phyloP scores from a whole-genome alignment of 2,329 filamentous ascomycete species.

The Blumeriella jaapii region DNA sequence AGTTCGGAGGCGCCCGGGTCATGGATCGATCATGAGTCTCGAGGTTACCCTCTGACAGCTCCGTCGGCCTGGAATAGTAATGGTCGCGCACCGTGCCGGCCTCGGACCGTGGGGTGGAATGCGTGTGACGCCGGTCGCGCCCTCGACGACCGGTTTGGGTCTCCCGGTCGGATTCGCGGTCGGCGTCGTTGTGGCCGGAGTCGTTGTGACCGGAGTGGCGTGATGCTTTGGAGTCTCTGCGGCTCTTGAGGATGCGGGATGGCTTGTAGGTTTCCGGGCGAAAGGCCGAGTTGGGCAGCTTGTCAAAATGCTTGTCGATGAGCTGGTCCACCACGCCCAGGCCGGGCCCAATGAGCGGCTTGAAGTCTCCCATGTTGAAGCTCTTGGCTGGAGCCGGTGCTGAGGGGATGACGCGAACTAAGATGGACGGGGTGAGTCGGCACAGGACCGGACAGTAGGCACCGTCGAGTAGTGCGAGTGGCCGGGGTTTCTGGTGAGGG shows the following conservation, averaged over 20 bases:
- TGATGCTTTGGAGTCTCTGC: conserved; percentile 6
- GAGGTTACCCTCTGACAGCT: neutral
- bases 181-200: neutral
- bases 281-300: conserved; percentile 16
- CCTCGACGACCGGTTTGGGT: neutral
- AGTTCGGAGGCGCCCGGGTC: neutral
- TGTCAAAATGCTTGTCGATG: conserved; percentile 19
- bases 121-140: neutral
- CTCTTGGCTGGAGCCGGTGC: conserved; percentile 1
- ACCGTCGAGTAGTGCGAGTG: too few species aligned
- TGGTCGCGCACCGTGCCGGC: neutral
- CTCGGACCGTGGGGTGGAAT: neutral
- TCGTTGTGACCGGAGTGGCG: too few species aligned
- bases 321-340: conserved; percentile 13
- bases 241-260: neutral
- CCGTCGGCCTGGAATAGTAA: neutral
- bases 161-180: neutral
- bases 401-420: neutral
- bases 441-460: too few species aligned
- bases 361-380: conserved; percentile 8
- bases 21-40: neutral
- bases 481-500: too few species aligned
- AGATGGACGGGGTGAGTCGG: neutral
- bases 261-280: conserved; percentile 15
- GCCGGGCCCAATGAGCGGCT: conserved; percentile 12